Conservation (phyloP, 768 basidiomycete genomes). For the Suillus hirtellus region DNA sequence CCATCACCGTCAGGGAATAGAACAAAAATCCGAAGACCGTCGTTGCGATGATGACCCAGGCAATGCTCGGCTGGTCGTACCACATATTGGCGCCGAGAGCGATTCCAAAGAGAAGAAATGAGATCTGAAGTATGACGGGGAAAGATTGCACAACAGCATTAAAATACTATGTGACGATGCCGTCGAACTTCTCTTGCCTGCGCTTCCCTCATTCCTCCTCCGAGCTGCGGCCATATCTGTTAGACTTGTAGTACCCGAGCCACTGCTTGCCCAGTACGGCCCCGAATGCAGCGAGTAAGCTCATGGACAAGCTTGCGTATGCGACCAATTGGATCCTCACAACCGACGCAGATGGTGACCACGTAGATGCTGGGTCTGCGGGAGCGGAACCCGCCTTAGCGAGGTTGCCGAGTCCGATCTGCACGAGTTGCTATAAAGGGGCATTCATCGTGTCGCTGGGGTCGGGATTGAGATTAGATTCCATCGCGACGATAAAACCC, state of each 20-base stretch:
- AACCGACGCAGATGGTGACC: neutral
- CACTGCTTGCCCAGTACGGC: constrained; percentile 21
- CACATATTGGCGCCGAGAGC: constrained; percentile 11
- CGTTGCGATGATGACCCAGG: constrained; percentile 1
- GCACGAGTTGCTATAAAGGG: constrained; percentile 12
- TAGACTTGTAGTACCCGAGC: constrained; percentile 10
- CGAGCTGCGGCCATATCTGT: constrained; percentile 7
- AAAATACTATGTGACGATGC: constrained; percentile 18
- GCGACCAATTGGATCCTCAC: constrained; percentile 10
- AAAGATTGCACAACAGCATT: constrained; percentile 11
- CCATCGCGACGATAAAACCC: constrained; percentile 14
- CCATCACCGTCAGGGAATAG: constrained; percentile 4
- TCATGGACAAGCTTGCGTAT: constrained; percentile 16
- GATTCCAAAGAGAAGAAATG: constrained; percentile 15
- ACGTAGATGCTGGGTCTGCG: neutral
- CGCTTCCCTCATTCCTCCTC: constrained; percentile 11
- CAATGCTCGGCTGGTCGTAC: neutral
- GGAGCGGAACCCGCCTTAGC: neutral
- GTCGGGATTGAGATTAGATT: constrained; percentile 13
- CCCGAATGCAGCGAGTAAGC: constrained; percentile 17
- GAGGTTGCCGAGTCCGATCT: constrained; percentile 10
- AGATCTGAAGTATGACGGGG: constrained; percentile 15
- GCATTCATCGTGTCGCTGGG: constrained; percentile 15
- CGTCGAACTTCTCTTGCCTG: constrained; percentile 14
- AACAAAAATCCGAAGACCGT: constrained; percentile 1